phyloP scores from a whole-genome alignment of 2,329 filamentous ascomycete genomes.

The Aspergillus fumigatus region DNA sequence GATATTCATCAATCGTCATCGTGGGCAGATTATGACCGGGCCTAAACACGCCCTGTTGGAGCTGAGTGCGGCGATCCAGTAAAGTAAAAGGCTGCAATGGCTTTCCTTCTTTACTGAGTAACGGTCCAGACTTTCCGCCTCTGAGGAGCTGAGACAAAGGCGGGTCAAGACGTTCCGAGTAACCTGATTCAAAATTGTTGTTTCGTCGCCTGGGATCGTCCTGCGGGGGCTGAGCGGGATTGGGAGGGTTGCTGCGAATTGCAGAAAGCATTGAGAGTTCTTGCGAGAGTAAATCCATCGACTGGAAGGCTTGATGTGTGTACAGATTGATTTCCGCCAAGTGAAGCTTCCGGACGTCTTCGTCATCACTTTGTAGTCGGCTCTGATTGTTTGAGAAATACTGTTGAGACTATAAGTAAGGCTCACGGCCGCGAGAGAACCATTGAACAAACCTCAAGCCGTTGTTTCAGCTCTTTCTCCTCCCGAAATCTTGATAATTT shows the following conservation, averaged over 20 bases:
- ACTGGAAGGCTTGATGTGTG: constrained; percentile 76
- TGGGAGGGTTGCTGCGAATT: constrained; percentile 53
- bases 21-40: constrained; percentile 91
- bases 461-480: constrained; percentile 79
- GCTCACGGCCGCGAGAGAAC: constrained; percentile 4
- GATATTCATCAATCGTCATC: constrained; percentile 96
- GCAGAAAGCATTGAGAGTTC: constrained; percentile 78
- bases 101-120: constrained; percentile 74
- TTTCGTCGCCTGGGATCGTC: constrained; percentile 42
- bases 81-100: constrained; percentile 89
- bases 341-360: constrained; percentile 72
- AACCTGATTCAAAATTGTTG: constrained; percentile 51
- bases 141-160: constrained; percentile 50
- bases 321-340: constrained; percentile 69
- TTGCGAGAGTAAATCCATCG: constrained; percentile 79
- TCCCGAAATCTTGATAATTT: constrained; percentile 83
- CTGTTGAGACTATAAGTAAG: constrained; percentile 40
- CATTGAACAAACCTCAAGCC: constrained; percentile 59
- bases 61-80: constrained; percentile 67
- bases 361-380: constrained; percentile 70
- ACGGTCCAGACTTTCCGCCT: constrained; percentile 57
- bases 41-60: constrained; percentile 78
- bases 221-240: constrained; percentile 26
- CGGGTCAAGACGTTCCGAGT: constrained; percentile 70
- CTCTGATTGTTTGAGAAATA: constrained; percentile 57